Percentiles rank a stretch among this genome's conserved stretches.
Evolutionary conservation across 495 filamentous ascomycete genomes (phyloP).

Genomic region (Glonium stellatum): DNA sequence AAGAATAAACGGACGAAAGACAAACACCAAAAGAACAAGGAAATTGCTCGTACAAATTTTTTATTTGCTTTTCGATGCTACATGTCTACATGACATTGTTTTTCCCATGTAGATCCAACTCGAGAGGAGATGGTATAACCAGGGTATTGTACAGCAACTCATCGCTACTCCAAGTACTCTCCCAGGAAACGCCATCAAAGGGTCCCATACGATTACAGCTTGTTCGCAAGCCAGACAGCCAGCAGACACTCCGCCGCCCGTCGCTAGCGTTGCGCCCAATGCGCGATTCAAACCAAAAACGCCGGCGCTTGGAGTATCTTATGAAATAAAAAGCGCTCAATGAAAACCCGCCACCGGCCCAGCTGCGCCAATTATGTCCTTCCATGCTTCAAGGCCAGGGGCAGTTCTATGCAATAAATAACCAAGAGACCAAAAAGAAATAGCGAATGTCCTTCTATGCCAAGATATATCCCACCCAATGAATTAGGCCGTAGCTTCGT

Average conservation of each 20-base stretch:
- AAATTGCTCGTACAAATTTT: background rate
- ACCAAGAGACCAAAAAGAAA: slow-evolving; percentile 2
- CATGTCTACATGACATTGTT: background rate
- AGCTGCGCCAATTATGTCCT: background rate
- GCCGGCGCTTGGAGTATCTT: background rate
- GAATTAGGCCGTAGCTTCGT: slow-evolving; percentile 3
- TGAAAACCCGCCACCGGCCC: background rate
- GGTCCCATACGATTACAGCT: slow-evolving; percentile 3
- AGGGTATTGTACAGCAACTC: slow-evolving; percentile 25
- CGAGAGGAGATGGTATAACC: slow-evolving; percentile 31
- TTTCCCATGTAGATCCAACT: slow-evolving; percentile 9
- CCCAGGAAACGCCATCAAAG: slow-evolving; percentile 9
- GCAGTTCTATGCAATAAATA: background rate
- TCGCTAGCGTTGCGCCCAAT: background rate
- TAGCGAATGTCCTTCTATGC: background rate
- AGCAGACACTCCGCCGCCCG: background rate
- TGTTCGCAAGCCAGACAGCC: background rate
- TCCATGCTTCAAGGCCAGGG: background rate
- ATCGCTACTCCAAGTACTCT: background rate
- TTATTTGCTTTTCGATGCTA: background rate
- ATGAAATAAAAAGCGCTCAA: background rate
- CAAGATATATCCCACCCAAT: background rate
- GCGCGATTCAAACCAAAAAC: background rate
- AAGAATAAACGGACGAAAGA: too few relatives aligned
- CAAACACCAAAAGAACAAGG: too few relatives aligned